Evolutionary conservation across 352 stramenopile species (phyloP).

Genomic region (Pythium plurisporium): DNA sequence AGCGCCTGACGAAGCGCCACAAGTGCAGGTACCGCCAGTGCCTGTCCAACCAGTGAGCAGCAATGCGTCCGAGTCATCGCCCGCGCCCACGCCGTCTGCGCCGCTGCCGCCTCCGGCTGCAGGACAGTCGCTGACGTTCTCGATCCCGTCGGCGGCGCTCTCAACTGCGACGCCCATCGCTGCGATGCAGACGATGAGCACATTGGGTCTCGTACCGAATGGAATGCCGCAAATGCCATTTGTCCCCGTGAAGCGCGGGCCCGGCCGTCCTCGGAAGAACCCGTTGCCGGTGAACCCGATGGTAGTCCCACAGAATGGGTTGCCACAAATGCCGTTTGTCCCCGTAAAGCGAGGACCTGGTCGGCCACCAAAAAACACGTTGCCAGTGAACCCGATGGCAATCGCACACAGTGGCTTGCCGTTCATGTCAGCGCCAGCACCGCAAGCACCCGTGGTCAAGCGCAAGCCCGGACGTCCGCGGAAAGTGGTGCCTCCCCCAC

Average conservation of each 20-base stretch:
- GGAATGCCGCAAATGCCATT: neutral
- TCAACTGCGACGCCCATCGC: neutral
- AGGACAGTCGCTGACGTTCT: constrained; percentile 1
- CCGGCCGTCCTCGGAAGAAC: constrained; percentile 16
- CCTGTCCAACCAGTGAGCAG: neutral
- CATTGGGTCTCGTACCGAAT: constrained; percentile 10
- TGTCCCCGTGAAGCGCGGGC: constrained; percentile 14
- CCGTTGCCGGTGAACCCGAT: neutral
- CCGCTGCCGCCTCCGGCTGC: neutral
- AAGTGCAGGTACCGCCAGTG: neutral
- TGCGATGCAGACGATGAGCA: constrained; percentile 2
- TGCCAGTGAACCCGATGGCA: neutral
- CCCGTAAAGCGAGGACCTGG: constrained; percentile 15
- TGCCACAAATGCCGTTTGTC: neutral
- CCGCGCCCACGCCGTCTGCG: neutral
- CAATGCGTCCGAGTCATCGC: neutral
- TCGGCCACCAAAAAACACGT: constrained; percentile 13
- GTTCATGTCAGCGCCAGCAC: neutral
- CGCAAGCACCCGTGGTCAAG: constrained; percentile 7
- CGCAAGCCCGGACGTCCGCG: constrained; percentile 15
- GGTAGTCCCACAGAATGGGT: neutral
- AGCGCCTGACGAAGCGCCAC: neutral
- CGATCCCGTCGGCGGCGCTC: constrained; percentile 1
- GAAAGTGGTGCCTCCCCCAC: neutral
- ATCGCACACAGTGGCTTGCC: neutral